Conservation (phyloP, 2,329 filamentous ascomycete genomes). For the Aspergillus ibericus region DNA sequence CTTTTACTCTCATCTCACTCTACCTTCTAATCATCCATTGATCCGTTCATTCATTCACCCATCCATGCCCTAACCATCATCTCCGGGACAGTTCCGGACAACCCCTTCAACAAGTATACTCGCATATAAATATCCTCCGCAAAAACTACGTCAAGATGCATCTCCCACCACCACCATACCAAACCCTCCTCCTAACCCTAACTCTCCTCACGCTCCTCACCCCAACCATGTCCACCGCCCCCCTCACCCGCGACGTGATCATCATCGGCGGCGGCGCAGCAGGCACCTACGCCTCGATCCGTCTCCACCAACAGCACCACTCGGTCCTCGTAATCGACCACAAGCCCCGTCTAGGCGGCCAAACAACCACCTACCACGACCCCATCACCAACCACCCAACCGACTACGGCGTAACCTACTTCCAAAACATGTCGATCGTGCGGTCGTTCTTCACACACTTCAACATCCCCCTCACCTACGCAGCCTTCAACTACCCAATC, state of each 20-base stretch:
- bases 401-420: constrained; percentile 31
- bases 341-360: constrained; percentile 26
- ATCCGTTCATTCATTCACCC: no score
- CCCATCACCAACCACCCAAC: constrained; percentile 20
- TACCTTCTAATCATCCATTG: no score
- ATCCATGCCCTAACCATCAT: no score
- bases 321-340: constrained; percentile 29
- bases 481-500: neutral
- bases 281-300: constrained; percentile 32
- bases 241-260: constrained; percentile 20
- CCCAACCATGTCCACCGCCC: neutral
- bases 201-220: neutral
- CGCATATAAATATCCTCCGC: neutral
- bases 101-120: neutral
- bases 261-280: constrained; percentile 33
- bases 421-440: constrained; percentile 21
- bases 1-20: no score
- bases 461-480: constrained; percentile 11
- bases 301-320: constrained; percentile 25
- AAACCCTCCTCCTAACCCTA: neutral
- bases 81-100: neutral
- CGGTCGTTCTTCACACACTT: constrained; percentile 26
- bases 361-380: constrained; percentile 27
- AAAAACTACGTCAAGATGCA: neutral
- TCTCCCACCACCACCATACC: neutral